These are phyloP conservation scores for Phytophthora cryptogea DNA, from an alignment of 352 stramenopile genomes.

Conservation along the genomic window DNA sequence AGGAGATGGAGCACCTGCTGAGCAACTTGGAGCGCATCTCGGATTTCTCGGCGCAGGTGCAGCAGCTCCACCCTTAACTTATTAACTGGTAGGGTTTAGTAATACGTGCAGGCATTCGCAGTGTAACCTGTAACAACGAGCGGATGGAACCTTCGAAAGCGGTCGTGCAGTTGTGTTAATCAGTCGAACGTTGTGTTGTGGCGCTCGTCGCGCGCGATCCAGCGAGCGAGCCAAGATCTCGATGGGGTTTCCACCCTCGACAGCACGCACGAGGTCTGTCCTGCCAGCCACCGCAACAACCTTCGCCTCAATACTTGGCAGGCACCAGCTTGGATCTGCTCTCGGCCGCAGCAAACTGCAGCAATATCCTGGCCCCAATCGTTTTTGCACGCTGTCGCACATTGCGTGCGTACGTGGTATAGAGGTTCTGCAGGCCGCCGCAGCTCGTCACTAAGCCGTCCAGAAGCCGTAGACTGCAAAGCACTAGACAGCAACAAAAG, in stretches of 20 bases:
- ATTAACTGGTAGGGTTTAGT: conserved; percentile 16
- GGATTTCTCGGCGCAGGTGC: conserved; percentile 51
- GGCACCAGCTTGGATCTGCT: conserved; percentile 10
- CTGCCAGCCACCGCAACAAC: conserved; percentile 7
- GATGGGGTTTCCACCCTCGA: conserved; percentile 3
- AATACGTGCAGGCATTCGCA: conserved; percentile 1
- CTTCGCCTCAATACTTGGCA: conserved; percentile 10
- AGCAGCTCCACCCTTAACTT: conserved; percentile 34
- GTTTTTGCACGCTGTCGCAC: conserved; percentile 21
- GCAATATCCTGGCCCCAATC: background rate
- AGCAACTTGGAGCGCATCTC: conserved; percentile 75
- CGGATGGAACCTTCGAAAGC: conserved; percentile 1
- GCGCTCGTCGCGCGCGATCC: conserved; percentile 13
- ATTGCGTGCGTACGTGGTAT: conserved; percentile 10
- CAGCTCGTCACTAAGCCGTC: background rate
- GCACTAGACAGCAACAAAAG: background rate
- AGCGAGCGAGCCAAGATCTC: conserved; percentile 9
- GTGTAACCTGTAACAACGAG: conserved; percentile 16
- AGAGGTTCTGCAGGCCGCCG: conserved; percentile 2
- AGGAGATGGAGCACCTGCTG: conserved; percentile 70
- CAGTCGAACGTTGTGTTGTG: conserved; percentile 15
- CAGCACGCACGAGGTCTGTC: conserved; percentile 12
- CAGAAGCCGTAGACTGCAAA: background rate
- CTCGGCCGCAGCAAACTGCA: too few relatives aligned
- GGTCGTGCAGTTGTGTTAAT: conserved; percentile 19